Evolutionary conservation across 345 rosid genomes (phyloP), one percentile per base, ranked within the genome.

Genomic region (Clarkia xantiana): DNA sequence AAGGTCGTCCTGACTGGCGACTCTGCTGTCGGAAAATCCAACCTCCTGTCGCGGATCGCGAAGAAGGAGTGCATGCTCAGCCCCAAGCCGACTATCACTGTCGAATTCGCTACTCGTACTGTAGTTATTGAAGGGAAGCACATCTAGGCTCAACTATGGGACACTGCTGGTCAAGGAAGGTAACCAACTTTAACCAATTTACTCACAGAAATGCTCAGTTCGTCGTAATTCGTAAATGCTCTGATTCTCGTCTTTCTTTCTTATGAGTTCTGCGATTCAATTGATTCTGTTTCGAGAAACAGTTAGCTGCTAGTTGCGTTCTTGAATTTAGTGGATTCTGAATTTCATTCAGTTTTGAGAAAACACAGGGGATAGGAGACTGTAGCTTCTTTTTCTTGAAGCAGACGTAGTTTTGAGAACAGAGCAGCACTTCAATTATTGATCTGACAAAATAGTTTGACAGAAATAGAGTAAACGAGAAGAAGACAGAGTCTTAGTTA

Each of bases 111-210:
- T 51, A 83, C 78, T 64, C 64, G 90, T 57, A 83, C 72, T 53
- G 70, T 86, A n/a, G 66, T 48, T 19, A 74, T 86, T 3, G 79
- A 57, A 3, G 90, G 74, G 25, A 86, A 86, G 68, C 69, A 80
- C 68, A 75, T 86, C 77, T 82, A 80, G 45, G 82, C 93, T 60
- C 95, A 86, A 54, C 74, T 86, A 52, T 86, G 95, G 95, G 95
- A 86, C 62, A 86, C 95, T 4, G 95, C 95, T 39, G 93, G 95
- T 23, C 93, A 86, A 66, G 95, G 82, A 76, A 80, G 95, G 95
- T 86, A 72, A 51, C 10, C 5, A 14, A 11, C 43, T 25, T 6
- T 0, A 11, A 1, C 36, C 8, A 10, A 29, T n/a, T 18, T 23
- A 23, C 36, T 17, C 8, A 42, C 9, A 4, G 15, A 23, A 1